phyloP scores from a whole-genome alignment of 208 protist species.

The Vickermania ingenoplastis region DNA sequence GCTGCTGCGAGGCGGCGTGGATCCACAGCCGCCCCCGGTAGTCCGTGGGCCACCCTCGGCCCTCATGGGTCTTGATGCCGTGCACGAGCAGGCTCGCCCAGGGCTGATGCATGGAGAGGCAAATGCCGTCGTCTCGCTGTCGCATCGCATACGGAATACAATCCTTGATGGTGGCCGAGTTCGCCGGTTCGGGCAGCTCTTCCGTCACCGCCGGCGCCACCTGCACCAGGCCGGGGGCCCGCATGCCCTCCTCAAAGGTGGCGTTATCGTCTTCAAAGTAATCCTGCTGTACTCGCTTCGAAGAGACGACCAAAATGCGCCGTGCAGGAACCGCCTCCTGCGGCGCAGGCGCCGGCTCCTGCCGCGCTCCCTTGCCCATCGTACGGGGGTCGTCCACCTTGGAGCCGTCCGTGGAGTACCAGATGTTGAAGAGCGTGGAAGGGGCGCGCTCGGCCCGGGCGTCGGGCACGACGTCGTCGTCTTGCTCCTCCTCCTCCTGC shows the following conservation, averaged over 20 bases:
- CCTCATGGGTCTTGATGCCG: conserved; percentile 90
- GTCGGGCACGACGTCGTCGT: conserved; percentile 14
- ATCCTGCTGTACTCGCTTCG: conserved; percentile 72
- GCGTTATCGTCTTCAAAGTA: conserved; percentile 80
- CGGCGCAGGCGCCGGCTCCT: conserved; percentile 5
- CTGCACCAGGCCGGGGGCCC: conserved; percentile 7
- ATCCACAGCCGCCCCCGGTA: conserved; percentile 91
- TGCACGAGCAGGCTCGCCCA: conserved; percentile 86
- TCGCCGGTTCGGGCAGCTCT: conserved; percentile 1
- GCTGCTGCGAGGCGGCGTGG: conserved; percentile 59
- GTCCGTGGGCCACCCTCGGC: conserved; percentile 68
- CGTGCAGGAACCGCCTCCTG: conserved; percentile 37
- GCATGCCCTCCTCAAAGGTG: conserved; percentile 35
- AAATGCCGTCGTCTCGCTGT: conserved; percentile 70
- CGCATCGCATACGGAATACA: conserved; percentile 45
- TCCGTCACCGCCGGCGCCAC: conserved; percentile 13
- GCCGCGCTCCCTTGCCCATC: conserved; percentile 5
- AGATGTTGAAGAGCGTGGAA: conserved; percentile 71
- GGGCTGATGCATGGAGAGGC: conserved; percentile 91
- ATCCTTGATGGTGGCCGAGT: neutral
- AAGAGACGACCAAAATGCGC: conserved; percentile 7
- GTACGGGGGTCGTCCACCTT: conserved; percentile 10
- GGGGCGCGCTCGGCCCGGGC: conserved; percentile 45
- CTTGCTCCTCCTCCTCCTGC: conserved; percentile 8
- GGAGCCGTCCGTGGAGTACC: conserved; percentile 63